Evolutionary conservation across 2,329 filamentous ascomycete genomes (phyloP), one percentile per base, ranked within the genome.

Genomic region (Cercospora sp.): DNA sequence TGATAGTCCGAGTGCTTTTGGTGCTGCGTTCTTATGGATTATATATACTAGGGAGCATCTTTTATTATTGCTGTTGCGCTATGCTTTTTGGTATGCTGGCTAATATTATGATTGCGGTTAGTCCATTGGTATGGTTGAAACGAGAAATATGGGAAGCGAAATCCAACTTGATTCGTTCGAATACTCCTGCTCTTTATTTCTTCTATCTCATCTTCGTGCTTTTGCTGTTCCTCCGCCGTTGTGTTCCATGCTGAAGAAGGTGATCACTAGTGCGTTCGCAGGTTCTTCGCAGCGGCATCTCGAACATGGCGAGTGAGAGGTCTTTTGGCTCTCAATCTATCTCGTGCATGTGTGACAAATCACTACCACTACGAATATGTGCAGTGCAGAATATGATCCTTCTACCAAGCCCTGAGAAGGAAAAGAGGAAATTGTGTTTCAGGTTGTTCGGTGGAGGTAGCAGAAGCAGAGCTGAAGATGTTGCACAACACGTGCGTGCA

Each of bases 1-100:
- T 64, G 62, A 64, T 64, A 8, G 62, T 64, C 62, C 62, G 62
- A 57, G 62, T 64, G 49, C 51, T 64, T 58, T 57, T 58, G 37
- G 21, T 58, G 53, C 34, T 64, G 62, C 62, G 51, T 64, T 55
- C 24, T 64, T 53, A 58, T 57, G 30, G 62, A 64, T 57, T 53
- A 55, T 30, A 58, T 58, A 28, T 58, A 32, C 26, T 58, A 30
- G 9, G 26, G 13, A 28, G 53, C 26, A 30, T 58, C 53, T 58
- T 57, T 32, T 26, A 28, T 58, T 34, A 58, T 32, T 18, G 53
- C 53, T 58, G 21, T 34, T 58, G 24, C 28, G 53, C 53, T 34
- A 58, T n/a, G 53, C 26, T 58, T 30, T 32, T 32, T 34, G 26
- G 26, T 32, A 16, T 34, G 53, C 53, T 58, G 26, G 53, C 24